Evolutionary conservation across 345 rosid genomes (phyloP).

Genomic region (Populus pruinosa): DNA sequence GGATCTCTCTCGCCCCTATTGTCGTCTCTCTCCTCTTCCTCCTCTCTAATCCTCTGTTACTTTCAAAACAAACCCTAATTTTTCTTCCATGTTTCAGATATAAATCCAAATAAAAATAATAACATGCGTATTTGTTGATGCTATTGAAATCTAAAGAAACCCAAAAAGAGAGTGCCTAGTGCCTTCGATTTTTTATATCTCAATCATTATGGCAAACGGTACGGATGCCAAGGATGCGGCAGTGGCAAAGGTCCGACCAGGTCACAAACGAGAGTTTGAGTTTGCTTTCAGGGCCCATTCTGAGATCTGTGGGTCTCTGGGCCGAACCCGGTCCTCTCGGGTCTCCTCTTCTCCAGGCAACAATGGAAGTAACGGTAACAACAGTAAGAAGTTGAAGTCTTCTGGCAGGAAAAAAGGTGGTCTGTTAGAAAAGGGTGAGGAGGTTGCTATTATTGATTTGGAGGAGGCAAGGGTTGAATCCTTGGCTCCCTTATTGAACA

Average conservation of each 20-base stretch:
- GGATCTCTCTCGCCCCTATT: background rate
- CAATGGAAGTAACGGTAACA: background rate
- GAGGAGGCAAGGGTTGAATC: slow-evolving; percentile 28
- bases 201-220: slow-evolving; percentile 26
- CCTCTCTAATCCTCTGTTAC: background rate
- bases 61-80: background rate
- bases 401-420: slow-evolving; percentile 7
- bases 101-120: background rate
- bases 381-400: slow-evolving; percentile 33
- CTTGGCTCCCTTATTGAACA: background rate
- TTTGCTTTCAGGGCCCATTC: slow-evolving; percentile 73
- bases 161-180: background rate
- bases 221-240: slow-evolving; percentile 12
- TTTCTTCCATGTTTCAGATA: background rate
- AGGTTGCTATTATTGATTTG: slow-evolving; percentile 68
- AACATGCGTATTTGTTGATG: background rate
- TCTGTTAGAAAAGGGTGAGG: slow-evolving; percentile 55
- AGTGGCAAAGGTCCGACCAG: slow-evolving; percentile 55
- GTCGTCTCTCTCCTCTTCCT: background rate
- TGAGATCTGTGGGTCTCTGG: slow-evolving; percentile 76
- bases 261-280: slow-evolving; percentile 81
- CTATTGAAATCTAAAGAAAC: background rate
- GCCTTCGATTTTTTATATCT: background rate
- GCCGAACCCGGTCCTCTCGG: slow-evolving; percentile 66
- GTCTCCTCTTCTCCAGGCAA: background rate